Base-by-base conservation (phyloP, 768 basidiomycete genomes). In the Lactifluus hygrophoroides region DNA sequence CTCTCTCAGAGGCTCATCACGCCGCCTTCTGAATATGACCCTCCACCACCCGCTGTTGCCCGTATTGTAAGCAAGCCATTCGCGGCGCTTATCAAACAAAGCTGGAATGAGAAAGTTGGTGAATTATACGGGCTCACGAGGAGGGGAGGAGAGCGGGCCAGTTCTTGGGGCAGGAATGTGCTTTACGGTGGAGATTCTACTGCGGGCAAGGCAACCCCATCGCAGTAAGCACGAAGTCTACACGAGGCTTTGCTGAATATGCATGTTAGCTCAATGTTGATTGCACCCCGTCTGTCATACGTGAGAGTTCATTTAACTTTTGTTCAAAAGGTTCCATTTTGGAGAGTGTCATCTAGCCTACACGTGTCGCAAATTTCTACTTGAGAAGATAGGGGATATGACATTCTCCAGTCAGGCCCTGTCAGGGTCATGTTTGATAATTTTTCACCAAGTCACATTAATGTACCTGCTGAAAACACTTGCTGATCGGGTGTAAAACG, bases 141-240 rank as follows among this genome's bases (percentile, higher is more conserved):
- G 45, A 51, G 45, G 32, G 60, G 51, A 27, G 51, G 60, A 28
- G 51, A 43, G 13, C 50, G 51, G 28, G 56, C 60, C 25, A 27
- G 60, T 45, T 76, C 73, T 6, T 80, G 80, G 80, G 77, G 79
- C 23, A 67, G 67, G 63, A 75, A 66, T 44, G 49, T 76, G 56
- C 47, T 84, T 51, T 80, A 81, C 65, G 78, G 80, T 19, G 64
- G 60, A 21, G 52, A 60, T 30, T 37, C 62, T 38, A 49, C 35
- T 49, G 37, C 25, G 35, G 46, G 28, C 30, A 25, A 35, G 30
- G 37, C 6, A 17, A 46, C 21, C 46, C 55, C n/a, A 66, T 58
- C 44, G 34, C 53, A 43, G 19, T 60, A 25, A 60, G 27, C 58
- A 14, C 42, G 34, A n/a, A 9, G 48, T 50, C 10, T 6, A 30